Evolutionary conservation across 345 rosid genomes (phyloP), one percentile per base, ranked within the genome.

Genomic region (Conringia planisiliqua): DNA sequence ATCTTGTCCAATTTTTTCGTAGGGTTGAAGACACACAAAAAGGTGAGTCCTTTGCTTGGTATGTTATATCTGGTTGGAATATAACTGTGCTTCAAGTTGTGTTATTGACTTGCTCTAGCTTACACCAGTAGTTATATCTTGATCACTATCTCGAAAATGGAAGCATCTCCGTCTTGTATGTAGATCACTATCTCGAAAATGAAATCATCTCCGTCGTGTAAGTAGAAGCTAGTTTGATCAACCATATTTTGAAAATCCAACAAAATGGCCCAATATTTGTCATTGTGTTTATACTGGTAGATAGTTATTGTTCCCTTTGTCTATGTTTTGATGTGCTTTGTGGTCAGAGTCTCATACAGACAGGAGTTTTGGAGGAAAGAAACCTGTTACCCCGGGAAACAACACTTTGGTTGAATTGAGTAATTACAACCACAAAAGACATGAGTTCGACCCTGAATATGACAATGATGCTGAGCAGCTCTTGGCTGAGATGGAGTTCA

Each of bases 401-500:
- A 92, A 88, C 6, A 75, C 98, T 64, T 82, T 92, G 80, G 73
- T 90, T 76, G 98, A 89, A 67, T 20, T 74, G 71, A 89, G 99
- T 33, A 91, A 90, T 77, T 92, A 85, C 82, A 95, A 90, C 78
- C 71, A 86, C 35, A 95, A 90, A 81, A 85, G 97, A 79, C 85
- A 83, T 68, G 98, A 95, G 62, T 95, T 92, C 72, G 98, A 95
- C 75, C 86, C 97, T 13, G 99, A 92, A 73, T 95, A 90, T 35
- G 99, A 95, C 70, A 92, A 95, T 64, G 99, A 92, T 73, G 97
- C 98, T 17, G 99, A 95, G 86, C 92, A 90, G 68, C 81, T 90
- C 76, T 87, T 90, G 66, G 97, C 99, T 60, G 99, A 95, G 78
- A 95, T 95, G 99, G 99, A 95, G 80, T 95, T 92, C 68, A 92